phyloP scores from a whole-genome alignment of 2,329 filamentous ascomycete species.

The Ophiocordyceps robertsii region DNA sequence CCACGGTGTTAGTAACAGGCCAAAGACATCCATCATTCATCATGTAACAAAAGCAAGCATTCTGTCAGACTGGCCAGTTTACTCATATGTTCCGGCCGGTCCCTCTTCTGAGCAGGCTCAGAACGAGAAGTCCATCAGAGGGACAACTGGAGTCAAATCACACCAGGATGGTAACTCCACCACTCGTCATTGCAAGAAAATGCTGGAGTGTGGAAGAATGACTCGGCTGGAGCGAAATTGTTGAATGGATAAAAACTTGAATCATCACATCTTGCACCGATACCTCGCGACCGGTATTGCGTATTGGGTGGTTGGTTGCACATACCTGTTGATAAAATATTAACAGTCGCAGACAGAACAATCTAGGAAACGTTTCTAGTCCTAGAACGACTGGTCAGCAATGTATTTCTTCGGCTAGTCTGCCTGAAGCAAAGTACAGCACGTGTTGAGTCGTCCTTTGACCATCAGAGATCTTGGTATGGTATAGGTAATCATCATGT shows the following conservation, averaged over 20 bases:
- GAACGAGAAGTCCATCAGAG: conserved; percentile 40
- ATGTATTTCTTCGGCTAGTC: not conserved
- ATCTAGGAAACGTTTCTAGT: not conserved
- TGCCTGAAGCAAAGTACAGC: not conserved
- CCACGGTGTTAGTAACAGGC: no score
- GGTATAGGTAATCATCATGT: conserved; percentile 53
- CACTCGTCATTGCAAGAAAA: conserved; percentile 50
- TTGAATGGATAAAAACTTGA: conserved; percentile 63
- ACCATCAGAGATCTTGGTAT: conserved; percentile 47
- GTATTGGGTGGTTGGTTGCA: not conserved
- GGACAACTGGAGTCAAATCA: conserved; percentile 49
- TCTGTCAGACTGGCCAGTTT: conserved; percentile 49
- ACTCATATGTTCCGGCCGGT: conserved; percentile 55
- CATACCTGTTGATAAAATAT: conserved; percentile 3
- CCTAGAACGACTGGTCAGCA: not conserved
- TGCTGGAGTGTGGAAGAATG: conserved; percentile 59
- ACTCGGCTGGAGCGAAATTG: conserved; percentile 54
- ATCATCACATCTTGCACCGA: conserved; percentile 18
- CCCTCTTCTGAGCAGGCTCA: conserved; percentile 23
- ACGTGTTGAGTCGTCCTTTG: not conserved
- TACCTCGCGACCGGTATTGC: not conserved
- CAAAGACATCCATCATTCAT: no score
- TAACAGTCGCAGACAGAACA: not conserved
- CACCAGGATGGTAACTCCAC: conserved; percentile 50
- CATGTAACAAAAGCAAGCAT: no score